These are phyloP conservation scores for Phragmites australis DNA, from an alignment of 176 grass and related monocot species.

Conservation along the genomic window DNA sequence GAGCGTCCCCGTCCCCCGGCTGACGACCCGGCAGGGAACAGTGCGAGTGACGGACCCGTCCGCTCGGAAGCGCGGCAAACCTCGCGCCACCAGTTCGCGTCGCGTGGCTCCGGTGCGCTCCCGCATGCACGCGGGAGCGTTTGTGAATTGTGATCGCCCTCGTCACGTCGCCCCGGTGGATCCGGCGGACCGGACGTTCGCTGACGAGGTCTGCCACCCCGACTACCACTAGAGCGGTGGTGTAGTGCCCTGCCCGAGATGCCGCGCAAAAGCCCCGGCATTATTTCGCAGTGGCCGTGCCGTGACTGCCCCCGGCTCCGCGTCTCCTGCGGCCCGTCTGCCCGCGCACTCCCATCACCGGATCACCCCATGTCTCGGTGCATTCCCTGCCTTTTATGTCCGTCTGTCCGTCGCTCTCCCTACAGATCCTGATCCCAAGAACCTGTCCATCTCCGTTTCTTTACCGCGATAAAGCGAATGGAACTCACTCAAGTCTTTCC, in stretches of 20 bases:
- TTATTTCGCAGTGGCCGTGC: not conserved
- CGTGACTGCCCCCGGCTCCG: not conserved
- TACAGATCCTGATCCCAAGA: not conserved
- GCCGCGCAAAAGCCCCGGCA: slow-evolving; percentile 12
- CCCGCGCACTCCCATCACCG: not conserved
- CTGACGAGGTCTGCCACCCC: not conserved
- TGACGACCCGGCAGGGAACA: not conserved
- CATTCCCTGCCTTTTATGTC: not conserved
- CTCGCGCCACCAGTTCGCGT: too few species aligned
- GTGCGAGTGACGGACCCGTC: not conserved
- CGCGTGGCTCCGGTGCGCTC: too few species aligned
- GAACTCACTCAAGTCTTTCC: not conserved
- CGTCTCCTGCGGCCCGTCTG: slow-evolving; percentile 5
- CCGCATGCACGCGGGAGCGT: not conserved
- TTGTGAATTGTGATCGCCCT: not conserved
- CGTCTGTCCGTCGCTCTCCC: not conserved
- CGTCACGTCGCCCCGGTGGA: not conserved
- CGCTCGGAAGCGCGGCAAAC: not conserved
- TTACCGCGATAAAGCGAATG: not conserved
- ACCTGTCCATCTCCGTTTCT: not conserved
- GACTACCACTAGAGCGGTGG: not conserved
- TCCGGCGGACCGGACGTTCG: not conserved
- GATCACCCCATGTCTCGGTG: not conserved
- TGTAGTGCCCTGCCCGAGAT: not conserved
- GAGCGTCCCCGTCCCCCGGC: not conserved